Evolutionary conservation across 2,329 filamentous ascomycete species (phyloP), one percentile per base, ranked within the genome.

Genomic region (Cercospora citrullina): DNA sequence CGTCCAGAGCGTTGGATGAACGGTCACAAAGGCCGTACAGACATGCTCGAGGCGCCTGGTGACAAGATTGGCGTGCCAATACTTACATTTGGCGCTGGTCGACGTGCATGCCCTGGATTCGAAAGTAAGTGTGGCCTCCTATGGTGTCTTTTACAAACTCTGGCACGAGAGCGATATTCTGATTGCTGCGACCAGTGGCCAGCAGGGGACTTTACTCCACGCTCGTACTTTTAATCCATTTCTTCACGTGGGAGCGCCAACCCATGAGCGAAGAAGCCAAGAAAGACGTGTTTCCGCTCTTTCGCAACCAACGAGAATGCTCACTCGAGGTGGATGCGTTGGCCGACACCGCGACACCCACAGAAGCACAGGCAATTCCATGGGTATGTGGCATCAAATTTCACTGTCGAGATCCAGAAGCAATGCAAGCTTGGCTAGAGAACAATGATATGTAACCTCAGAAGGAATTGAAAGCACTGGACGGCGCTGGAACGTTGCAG

Each of bases 201-300:
- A 55, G 51, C 51, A 10, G 51, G 3, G 51, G 51, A 6, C 51
- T 55, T 2, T 55, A 55, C 21, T 55, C 51, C 1, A 55, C 51
- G 16, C 51, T 55, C 21, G 51, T 55, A 2, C 51, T 55, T 21
- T 21, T 55, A 6, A 55, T 55, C 12, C 51, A 55, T n/a, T 55
- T 55, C 51, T 55, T 26, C 21, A 55, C 23, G 10, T 55, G 51
- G 51, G 51, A 55, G 26, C 51, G 51, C n/a, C 51, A 55, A 21
- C 51, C 51, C 16, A 55, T 55, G 51, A 55, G 51, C 51, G 51
- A 55, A 21, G 51, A 55, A 55, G 51, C 51, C 18, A 55, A 55
- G 10, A 9, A 55, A 30, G 51, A 55, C n/a, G 51, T 55, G 2
- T 55, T 55, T 5, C 51, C 51, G 5, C 51, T 55, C 23, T 55